Percentiles rank a stretch among this genome's conserved stretches.
phyloP scores from a whole-genome alignment of 352 stramenopile genomes.

The Phytophthora foliorum region DNA sequence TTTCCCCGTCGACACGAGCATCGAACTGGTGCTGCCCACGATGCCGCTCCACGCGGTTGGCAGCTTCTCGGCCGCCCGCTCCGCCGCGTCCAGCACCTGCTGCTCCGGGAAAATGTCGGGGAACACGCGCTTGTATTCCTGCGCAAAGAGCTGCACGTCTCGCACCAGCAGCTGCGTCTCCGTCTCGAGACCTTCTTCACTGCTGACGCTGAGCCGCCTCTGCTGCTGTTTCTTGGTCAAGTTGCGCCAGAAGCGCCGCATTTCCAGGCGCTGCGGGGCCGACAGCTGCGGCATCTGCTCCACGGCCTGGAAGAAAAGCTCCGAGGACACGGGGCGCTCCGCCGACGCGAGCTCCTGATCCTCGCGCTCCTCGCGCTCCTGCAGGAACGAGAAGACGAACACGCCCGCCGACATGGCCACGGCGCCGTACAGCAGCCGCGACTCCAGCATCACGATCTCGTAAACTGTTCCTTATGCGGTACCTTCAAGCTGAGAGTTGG shows the following conservation, averaged over 20 bases:
- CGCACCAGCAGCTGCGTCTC: slow-evolving; percentile 50
- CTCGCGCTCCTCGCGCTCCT: slow-evolving; percentile 82
- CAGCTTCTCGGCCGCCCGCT: slow-evolving; percentile 43
- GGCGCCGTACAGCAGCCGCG: slow-evolving; percentile 72
- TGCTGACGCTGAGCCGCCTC: slow-evolving; percentile 4
- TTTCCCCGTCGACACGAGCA: slow-evolving; percentile 85
- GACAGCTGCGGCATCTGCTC: slow-evolving; percentile 64
- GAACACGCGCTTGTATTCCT: slow-evolving; percentile 87
- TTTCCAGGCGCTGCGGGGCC: slow-evolving; percentile 69
- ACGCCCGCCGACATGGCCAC: slow-evolving; percentile 84
- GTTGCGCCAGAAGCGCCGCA: slow-evolving; percentile 83
- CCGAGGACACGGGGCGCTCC: slow-evolving; percentile 59
- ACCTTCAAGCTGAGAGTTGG: background rate
- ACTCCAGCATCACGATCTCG: slow-evolving; percentile 42
- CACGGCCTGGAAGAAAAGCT: slow-evolving; percentile 77
- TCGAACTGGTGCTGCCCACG: slow-evolving; percentile 80
- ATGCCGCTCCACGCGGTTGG: slow-evolving; percentile 67
- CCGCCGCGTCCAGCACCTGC: slow-evolving; percentile 65
- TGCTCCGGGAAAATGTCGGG: slow-evolving; percentile 81
- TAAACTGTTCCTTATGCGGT: slow-evolving; percentile 2
- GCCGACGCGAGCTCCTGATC: slow-evolving; percentile 63
- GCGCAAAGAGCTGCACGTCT: slow-evolving; percentile 79
- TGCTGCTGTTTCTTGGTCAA: slow-evolving; percentile 64
- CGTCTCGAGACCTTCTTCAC: slow-evolving; percentile 2
- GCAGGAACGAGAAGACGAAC: slow-evolving; percentile 81